A percentile compares a stretch with the other conserved stretches of the same genome.
phyloP scores from a whole-genome alignment of 2,329 filamentous ascomycete genomes.

The Sporothrix globosa region DNA sequence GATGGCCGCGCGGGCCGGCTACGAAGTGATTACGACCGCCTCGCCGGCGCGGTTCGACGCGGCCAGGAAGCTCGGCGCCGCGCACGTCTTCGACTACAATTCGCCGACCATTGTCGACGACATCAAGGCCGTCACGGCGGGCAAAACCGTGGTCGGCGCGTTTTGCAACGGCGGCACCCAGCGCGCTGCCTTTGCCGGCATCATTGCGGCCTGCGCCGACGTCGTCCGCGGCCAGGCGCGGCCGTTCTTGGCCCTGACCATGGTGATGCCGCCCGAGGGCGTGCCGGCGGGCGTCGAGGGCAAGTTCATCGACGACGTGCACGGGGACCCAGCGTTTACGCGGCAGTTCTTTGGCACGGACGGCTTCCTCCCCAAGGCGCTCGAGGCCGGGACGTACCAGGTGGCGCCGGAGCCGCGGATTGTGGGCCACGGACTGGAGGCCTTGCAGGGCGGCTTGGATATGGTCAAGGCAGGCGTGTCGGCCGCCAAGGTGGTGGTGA shows the following conservation, averaged over 20 bases:
- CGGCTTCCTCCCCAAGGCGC: background rate
- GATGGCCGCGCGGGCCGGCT: slow-evolving; percentile 26
- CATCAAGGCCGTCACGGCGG: background rate
- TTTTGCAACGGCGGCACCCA: slow-evolving; percentile 17
- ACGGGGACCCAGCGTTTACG: slow-evolving; percentile 3
- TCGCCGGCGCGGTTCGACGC: background rate
- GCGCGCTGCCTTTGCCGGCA: background rate
- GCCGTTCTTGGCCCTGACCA: background rate
- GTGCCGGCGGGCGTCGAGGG: slow-evolving; percentile 12
- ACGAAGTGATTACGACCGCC: slow-evolving; percentile 27
- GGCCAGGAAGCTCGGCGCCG: background rate
- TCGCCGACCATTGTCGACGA: background rate
- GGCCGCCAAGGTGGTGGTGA: slow-evolving; percentile 6
- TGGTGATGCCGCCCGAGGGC: background rate
- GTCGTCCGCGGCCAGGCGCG: slow-evolving; percentile 19
- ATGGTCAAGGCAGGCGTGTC: background rate
- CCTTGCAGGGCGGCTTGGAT: slow-evolving; percentile 15
- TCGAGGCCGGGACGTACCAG: background rate
- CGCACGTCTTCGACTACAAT: slow-evolving; percentile 1
- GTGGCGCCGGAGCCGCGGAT: background rate
- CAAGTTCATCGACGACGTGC: slow-evolving; percentile 3
- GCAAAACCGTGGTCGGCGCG: background rate
- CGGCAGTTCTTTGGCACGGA: background rate
- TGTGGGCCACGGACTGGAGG: background rate
- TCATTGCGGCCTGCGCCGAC: background rate